Percentiles rank a stretch among this genome's conserved stretches.
phyloP scores from a whole-genome alignment of 1,284 basidiomycete species.

The Cryptococcus depauperatus region DNA sequence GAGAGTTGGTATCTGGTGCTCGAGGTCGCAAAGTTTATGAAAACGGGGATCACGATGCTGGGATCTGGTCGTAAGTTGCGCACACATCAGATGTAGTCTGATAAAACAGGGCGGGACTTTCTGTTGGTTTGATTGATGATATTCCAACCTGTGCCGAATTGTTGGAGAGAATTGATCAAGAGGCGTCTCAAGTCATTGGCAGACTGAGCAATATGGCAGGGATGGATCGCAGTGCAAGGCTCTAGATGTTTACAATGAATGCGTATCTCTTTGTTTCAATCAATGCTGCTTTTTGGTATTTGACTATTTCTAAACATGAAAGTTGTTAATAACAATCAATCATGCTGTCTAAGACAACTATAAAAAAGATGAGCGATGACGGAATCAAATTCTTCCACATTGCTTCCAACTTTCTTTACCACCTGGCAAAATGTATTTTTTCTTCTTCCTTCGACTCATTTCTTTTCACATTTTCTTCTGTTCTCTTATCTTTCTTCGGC shows the following conservation, averaged over 20 bases:
- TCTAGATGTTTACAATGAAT: too few relatives aligned
- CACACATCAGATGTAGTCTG: background rate
- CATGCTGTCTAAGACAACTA: background rate
- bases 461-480: too few relatives aligned
- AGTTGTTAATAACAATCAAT: too few relatives aligned
- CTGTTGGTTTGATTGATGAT: slow-evolving; percentile 74
- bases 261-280: too few relatives aligned
- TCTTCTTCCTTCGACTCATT: background rate
- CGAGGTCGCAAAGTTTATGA: slow-evolving; percentile 68
- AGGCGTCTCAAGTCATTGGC: slow-evolving; percentile 68
- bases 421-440: background rate
- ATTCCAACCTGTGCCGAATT: slow-evolving; percentile 76
- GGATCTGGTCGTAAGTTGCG: slow-evolving; percentile 59
- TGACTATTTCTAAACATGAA: too few relatives aligned
- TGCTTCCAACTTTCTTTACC: too few relatives aligned
- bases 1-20: slow-evolving; percentile 71
- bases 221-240: too few relatives aligned
- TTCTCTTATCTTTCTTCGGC: too few relatives aligned
- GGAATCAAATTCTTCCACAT: background rate
- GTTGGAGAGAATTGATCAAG: slow-evolving; percentile 61
- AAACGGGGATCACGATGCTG: slow-evolving; percentile 72
- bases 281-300: too few relatives aligned
- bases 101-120: slow-evolving; percentile 55
- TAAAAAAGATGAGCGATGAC: background rate
- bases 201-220: too few relatives aligned